Conservation (phyloP, 2,329 filamentous ascomycete species). For the Fusarium keratoplasticum region DNA sequence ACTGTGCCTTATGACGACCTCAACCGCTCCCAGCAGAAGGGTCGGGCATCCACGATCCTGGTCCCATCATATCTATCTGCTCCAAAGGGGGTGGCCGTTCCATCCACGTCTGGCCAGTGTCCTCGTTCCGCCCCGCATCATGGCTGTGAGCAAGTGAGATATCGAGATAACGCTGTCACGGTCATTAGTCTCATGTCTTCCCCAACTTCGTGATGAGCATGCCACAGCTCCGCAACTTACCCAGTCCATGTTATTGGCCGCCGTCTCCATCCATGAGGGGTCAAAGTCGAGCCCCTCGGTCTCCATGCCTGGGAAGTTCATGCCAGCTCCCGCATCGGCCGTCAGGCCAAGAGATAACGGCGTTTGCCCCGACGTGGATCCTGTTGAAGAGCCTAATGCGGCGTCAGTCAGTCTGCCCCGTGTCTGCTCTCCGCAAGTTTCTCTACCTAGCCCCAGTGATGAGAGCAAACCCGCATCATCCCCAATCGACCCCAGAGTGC, state of each 20-base stretch:
- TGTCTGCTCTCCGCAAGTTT: background rate
- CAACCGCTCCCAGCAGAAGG: conserved; percentile 7
- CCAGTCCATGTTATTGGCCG: conserved; percentile 52
- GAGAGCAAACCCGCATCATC: conserved; percentile 36
- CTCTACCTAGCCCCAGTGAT: conserved; percentile 39
- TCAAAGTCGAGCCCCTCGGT: conserved; percentile 47
- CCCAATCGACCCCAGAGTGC: conserved; percentile 33
- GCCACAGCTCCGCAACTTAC: conserved; percentile 41
- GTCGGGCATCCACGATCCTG: conserved; percentile 36
- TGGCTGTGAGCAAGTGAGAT: conserved; percentile 49
- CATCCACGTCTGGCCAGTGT: conserved; percentile 46
- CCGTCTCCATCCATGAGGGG: conserved; percentile 50
- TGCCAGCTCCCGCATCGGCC: conserved; percentile 31
- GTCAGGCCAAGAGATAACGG: conserved; percentile 37
- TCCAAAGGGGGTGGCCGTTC: conserved; percentile 44
- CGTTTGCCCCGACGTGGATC: conserved; percentile 33
- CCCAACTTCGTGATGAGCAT: background rate
- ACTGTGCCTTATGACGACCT: conserved; percentile 2
- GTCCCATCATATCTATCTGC: conserved; percentile 42
- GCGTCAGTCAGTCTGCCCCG: conserved; percentile 28
- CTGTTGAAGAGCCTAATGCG: conserved; percentile 26
- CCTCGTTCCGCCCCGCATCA: conserved; percentile 42
- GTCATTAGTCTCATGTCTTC: conserved; percentile 14
- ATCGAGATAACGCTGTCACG: conserved; percentile 48
- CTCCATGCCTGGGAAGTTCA: conserved; percentile 37